Evolutionary conservation across 2,329 filamentous ascomycete species (phyloP).

Genomic region (Cyanodermella asteris): DNA sequence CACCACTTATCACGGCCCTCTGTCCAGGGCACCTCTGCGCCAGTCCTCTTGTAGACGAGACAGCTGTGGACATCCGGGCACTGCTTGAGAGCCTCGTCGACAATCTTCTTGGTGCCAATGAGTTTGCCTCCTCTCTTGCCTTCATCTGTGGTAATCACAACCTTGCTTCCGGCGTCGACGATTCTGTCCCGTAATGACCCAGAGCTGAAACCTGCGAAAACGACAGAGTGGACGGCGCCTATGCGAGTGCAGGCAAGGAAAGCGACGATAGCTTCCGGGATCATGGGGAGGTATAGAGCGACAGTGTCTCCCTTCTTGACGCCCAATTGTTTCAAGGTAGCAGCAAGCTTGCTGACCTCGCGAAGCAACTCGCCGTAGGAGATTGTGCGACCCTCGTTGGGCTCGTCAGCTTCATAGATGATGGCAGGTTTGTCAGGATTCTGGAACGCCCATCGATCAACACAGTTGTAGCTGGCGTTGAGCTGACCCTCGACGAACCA

Average conservation of each 20-base stretch:
- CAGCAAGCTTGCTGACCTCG: constrained; percentile 71
- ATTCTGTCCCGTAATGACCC: constrained; percentile 92
- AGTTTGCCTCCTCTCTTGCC: constrained; percentile 94
- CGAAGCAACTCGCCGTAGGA: constrained; percentile 85
- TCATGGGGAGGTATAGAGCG: constrained; percentile 95
- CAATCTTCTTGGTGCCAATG: constrained; percentile 97
- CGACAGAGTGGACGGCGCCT: constrained; percentile 87
- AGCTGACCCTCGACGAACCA: constrained; percentile 91
- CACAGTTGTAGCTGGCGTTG: constrained; percentile 93
- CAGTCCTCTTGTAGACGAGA: constrained; percentile 87
- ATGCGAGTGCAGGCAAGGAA: constrained; percentile 83
- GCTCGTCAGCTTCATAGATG: constrained; percentile 96
- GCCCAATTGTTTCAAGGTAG: constrained; percentile 82
- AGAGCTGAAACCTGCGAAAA: constrained; percentile 93
- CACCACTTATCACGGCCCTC: constrained; percentile 83
- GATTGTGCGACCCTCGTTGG: constrained; percentile 64
- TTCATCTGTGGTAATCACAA: constrained; percentile 93
- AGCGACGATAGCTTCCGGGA: constrained; percentile 80
- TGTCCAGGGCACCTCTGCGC: constrained; percentile 79
- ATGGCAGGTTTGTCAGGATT: constrained; percentile 85
- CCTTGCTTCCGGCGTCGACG: constrained; percentile 69
- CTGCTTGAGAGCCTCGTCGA: constrained; percentile 90
- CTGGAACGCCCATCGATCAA: constrained; percentile 90
- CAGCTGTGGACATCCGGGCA: constrained; percentile 72
- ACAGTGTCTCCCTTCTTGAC: constrained; percentile 95